Percentiles rank a stretch among this genome's conserved stretches.
phyloP scores from a whole-genome alignment of 441 rosid genomes.

The Eruca vesicaria region DNA sequence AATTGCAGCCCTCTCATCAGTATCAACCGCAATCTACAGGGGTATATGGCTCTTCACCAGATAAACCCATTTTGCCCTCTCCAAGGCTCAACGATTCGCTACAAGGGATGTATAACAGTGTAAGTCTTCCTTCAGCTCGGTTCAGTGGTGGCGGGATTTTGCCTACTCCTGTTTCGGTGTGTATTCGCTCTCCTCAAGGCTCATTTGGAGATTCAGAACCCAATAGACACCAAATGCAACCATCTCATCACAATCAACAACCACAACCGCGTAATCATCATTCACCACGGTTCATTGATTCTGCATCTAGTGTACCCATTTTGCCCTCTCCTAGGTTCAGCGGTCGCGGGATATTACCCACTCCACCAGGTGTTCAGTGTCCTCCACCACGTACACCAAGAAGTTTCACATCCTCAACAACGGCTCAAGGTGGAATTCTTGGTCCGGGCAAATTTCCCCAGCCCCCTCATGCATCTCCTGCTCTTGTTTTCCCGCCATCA shows the following conservation, averaged over 20 bases:
- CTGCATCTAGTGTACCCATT: not conserved
- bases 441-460: constrained; percentile 61
- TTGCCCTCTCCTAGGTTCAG: not conserved
- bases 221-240: not conserved
- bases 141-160: not conserved
- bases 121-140: not conserved
- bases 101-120: not conserved
- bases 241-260: not conserved
- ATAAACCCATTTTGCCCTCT: too few species aligned
- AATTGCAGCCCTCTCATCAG: not conserved
- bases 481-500: not conserved
- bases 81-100: not conserved
- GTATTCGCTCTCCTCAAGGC: too few species aligned
- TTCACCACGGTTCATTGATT: not conserved
- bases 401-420: constrained; percentile 29
- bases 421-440: constrained; percentile 51
- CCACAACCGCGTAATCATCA: not conserved
- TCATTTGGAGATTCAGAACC: not conserved
- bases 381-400: too few species aligned
- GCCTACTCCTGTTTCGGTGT: not conserved
- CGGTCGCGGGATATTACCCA: constrained; percentile 36
- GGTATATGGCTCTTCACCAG: too few species aligned
- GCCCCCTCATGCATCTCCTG: constrained; percentile 35
- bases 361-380: constrained; percentile 6
- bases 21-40: too few species aligned